phyloP scores from a whole-genome alignment of 2,329 filamentous ascomycete genomes.

The Teratosphaeria nubilosa region DNA sequence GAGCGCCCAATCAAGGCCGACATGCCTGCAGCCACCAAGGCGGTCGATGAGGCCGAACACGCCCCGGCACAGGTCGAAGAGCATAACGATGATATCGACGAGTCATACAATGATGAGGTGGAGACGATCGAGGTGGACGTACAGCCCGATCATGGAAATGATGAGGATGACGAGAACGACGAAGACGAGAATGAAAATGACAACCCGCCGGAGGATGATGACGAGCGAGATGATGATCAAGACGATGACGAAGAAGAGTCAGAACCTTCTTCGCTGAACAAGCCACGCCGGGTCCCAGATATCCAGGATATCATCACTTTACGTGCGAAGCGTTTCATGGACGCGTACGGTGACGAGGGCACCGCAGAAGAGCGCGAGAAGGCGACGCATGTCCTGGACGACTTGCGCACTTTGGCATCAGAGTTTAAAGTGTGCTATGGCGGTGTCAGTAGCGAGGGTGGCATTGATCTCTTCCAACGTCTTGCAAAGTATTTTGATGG shows the following conservation, averaged over 20 bases:
- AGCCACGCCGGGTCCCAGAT: constrained; percentile 29
- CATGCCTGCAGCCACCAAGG: constrained; percentile 1
- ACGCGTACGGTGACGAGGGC: constrained; percentile 68
- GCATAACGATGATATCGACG: constrained; percentile 6
- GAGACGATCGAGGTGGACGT: constrained; percentile 24
- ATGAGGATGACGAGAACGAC: constrained; percentile 44
- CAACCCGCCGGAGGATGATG: constrained; percentile 12
- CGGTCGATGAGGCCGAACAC: constrained; percentile 3
- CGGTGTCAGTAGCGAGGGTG: constrained; percentile 28
- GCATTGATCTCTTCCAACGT: constrained; percentile 58
- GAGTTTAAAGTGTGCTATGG: constrained; percentile 66
- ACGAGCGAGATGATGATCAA: constrained; percentile 28
- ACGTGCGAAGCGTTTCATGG: constrained; percentile 73
- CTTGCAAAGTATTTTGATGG: constrained; percentile 79
- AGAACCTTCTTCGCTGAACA: constrained; percentile 33
- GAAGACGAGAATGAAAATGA: constrained; percentile 28
- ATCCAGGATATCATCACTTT: constrained; percentile 64
- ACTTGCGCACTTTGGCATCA: constrained; percentile 59
- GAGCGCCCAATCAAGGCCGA: constrained; percentile 28
- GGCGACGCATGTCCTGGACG: constrained; percentile 63
- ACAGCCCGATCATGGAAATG: constrained; percentile 24
- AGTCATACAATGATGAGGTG: constrained; percentile 27
- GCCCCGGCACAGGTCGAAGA: constrained; percentile 6
- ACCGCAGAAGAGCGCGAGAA: constrained; percentile 67
- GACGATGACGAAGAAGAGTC: constrained; percentile 48